These are phyloP conservation scores for Coemansia sp. DNA, from an alignment of 192 early-diverging fungal genomes.

Conservation along the genomic window DNA sequence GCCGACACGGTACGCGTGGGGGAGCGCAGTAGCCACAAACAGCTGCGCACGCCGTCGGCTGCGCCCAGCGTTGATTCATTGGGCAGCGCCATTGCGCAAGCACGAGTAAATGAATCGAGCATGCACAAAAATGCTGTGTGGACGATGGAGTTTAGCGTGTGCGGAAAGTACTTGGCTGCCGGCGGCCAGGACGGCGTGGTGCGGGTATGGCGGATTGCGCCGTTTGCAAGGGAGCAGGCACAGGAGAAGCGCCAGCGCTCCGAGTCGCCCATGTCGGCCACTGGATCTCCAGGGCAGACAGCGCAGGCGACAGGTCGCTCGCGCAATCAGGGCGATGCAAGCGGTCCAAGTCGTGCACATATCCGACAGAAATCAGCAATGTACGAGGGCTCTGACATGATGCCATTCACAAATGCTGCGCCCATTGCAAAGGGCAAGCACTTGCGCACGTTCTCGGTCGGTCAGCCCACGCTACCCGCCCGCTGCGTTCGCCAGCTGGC, in stretches of 20 bases:
- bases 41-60: conserved; percentile 10
- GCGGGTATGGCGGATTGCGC: conserved; percentile 62
- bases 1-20: not conserved
- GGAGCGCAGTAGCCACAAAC: not conserved
- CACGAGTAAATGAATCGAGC: not conserved
- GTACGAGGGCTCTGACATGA: conserved; percentile 3
- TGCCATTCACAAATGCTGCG: conserved; percentile 45
- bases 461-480: conserved; percentile 5
- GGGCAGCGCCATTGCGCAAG: not conserved
- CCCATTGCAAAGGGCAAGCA: conserved; percentile 29
- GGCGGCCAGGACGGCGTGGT: conserved; percentile 77
- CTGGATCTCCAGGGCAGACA: not conserved
- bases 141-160: conserved; percentile 75
- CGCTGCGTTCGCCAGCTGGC: conserved; percentile 1
- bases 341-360: not conserved
- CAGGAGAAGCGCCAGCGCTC: conserved; percentile 16
- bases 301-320: not conserved
- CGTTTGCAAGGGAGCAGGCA: conserved; percentile 46
- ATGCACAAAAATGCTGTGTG: conserved; percentile 58
- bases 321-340: too few relatives aligned
- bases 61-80: conserved; percentile 24
- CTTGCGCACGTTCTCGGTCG: conserved; percentile 34
- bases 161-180: conserved; percentile 75
- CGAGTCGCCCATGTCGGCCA: conserved; percentile 11
- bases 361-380: conserved; percentile 13